phyloP scores from a whole-genome alignment of 495 filamentous ascomycete species.

The Penicillium argentinense region DNA sequence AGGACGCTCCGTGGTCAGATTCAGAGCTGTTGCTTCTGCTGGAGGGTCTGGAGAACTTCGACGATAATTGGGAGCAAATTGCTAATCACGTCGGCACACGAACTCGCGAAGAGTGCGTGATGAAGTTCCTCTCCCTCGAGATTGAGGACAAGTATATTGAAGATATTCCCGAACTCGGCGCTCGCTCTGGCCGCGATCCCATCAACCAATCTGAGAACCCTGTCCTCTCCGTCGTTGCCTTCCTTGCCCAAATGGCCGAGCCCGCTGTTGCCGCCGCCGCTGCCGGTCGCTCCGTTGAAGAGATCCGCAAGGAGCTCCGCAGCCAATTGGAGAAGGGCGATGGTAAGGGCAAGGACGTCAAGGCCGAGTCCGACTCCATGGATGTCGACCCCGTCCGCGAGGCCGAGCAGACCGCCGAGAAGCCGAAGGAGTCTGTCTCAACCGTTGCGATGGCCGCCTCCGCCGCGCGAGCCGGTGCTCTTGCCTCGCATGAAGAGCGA shows the following conservation, averaged over 20 bases:
- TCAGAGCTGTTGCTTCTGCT: constrained; percentile 80
- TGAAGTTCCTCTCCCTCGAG: constrained; percentile 90
- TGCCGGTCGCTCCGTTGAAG: constrained; percentile 78
- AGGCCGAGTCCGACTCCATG: constrained; percentile 67
- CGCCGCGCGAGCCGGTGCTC: constrained; percentile 79
- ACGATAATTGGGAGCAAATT: constrained; percentile 94
- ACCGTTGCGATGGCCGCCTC: constrained; percentile 82
- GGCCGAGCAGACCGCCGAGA: constrained; percentile 25
- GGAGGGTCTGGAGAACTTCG: constrained; percentile 85
- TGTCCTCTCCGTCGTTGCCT: constrained; percentile 90
- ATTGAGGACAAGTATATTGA: constrained; percentile 90
- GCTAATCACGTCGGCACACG: constrained; percentile 86
- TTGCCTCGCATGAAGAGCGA: constrained; percentile 93
- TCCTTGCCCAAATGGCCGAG: constrained; percentile 85
- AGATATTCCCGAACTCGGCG: constrained; percentile 64
- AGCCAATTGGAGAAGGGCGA: constrained; percentile 67
- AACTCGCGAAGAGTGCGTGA: constrained; percentile 92
- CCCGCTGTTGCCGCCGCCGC: constrained; percentile 86
- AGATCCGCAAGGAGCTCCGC: constrained; percentile 73
- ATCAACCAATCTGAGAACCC: constrained; percentile 91
- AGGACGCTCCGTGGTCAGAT: constrained; percentile 86
- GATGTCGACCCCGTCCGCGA: constrained; percentile 55
- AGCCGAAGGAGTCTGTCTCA: constrained; percentile 54
- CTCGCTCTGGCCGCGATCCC: constrained; percentile 73
- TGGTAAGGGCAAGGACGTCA: constrained; percentile 58